Percentiles rank a stretch among this genome's conserved stretches.
These are phyloP conservation scores for Sclerotinia subarctica DNA, from an alignment of 2,329 filamentous ascomycete species.

Conservation along the genomic window DNA sequence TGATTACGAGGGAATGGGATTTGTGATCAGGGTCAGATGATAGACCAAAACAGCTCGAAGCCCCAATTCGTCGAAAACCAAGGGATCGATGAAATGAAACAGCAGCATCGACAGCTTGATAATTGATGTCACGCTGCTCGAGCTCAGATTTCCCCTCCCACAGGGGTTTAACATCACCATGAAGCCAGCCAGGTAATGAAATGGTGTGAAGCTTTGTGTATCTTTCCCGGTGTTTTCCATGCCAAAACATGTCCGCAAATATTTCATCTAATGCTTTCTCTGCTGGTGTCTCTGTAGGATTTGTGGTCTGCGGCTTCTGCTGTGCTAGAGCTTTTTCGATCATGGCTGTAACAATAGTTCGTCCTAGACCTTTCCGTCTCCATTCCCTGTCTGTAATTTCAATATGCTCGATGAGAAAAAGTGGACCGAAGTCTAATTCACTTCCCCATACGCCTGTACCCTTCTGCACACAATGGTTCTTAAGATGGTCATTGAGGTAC, in stretches of 20 bases:
- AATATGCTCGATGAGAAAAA: conserved; percentile 32
- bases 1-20: conserved; percentile 26
- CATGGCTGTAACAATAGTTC: not conserved
- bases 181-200: conserved; percentile 25
- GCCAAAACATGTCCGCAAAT: not conserved
- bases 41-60: conserved; percentile 37
- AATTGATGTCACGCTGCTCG: conserved; percentile 25
- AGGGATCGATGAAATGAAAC: conserved; percentile 31
- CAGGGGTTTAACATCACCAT: conserved; percentile 30
- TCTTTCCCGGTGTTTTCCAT: not conserved
- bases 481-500: conserved; percentile 38
- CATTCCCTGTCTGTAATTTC: not conserved
- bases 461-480: conserved; percentile 34
- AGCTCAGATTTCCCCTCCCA: conserved; percentile 26
- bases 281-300: not conserved
- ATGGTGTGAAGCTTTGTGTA: conserved; percentile 27
- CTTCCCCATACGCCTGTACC: conserved; percentile 36
- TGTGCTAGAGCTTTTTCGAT: not conserved
- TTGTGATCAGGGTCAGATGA: conserved; percentile 32
- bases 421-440: conserved; percentile 35
- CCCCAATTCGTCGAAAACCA: conserved; percentile 39
- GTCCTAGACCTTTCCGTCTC: not conserved
- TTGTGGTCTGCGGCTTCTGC: not conserved
- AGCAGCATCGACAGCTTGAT: conserved; percentile 21
- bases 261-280: not conserved